Base-by-base conservation (phyloP, 768 basidiomycete species). In the Suillus sp. region DNA sequence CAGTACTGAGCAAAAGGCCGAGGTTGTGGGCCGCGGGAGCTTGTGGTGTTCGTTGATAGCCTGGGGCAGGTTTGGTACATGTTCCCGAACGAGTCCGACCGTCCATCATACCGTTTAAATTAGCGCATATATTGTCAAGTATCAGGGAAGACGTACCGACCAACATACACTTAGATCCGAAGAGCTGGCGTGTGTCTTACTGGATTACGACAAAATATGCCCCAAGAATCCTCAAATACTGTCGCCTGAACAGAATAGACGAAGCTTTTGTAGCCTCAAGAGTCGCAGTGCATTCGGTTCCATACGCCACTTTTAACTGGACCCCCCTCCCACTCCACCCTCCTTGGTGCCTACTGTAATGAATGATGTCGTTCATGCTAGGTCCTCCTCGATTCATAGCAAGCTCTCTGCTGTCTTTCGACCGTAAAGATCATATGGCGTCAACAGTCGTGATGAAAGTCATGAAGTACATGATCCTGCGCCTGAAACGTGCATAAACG, bases 261-360 rank as follows among this genome's bases (percentile, higher is more conserved):
- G 4, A 10, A 11, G 9, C 20, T 4, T 43, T 43, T 43, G 42
- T 43, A 10, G 9, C 20, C 10, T 43, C 42, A 4, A 43, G 1
- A 43, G 20, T 43, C 9, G 42, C 20, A n/a, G 42, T 43, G 42
- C 20, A 43, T 10, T 20, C 9, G 9, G 20, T 43, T 10, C 20
- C 1, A 20, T n/a, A 9, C 42, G 3, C 20, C 42, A n/a, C 9
- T 4, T 10, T 3, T n/a, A 43, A 43, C 8, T 10, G 8, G 9
- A 0, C 9, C 8, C 20, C n/a, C 20, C 42, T 43, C 6, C 5
- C 1, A 20, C 0, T 5, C 0, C 10, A 5, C 42, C 9, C 3
- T 9, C 9, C 20, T 9, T 10, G 9, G 8, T n/a, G 9, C 20
- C 18, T 9, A 18, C 6, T 43, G 40, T 8, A 18, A 40, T 18